Conservation (phyloP, 129 eudicot species). For the Logfia minima region DNA sequence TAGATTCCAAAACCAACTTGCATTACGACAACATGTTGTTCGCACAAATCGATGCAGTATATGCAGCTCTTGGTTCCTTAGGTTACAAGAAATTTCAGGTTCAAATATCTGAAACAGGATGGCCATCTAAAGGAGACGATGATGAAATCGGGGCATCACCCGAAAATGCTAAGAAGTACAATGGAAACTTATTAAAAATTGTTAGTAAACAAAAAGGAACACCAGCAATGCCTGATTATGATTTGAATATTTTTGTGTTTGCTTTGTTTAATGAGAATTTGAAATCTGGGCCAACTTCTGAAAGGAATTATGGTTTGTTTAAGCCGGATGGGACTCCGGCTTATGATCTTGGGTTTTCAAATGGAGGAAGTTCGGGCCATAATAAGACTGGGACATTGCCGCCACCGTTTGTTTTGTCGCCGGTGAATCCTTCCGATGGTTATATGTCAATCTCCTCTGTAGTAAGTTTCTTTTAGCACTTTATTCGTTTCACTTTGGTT, state of each 20-base stretch:
- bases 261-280: constrained; percentile 87
- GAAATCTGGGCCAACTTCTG: constrained; percentile 87
- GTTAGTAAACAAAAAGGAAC: constrained; percentile 68
- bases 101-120: constrained; percentile 90
- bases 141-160: constrained; percentile 72
- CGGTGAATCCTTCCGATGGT: constrained; percentile 30
- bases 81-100: constrained; percentile 58
- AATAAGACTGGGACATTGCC: constrained; percentile 2
- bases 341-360: constrained; percentile 53
- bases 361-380: constrained; percentile 18
- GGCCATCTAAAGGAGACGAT: constrained; percentile 89
- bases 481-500: constrained; percentile 23
- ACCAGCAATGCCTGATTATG: constrained; percentile 67
- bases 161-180: constrained; percentile 84
- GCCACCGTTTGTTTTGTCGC: constrained; percentile 27
- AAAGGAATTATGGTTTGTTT: constrained; percentile 81
- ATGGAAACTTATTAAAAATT: constrained; percentile 68
- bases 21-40: constrained; percentile 83
- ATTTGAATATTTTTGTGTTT: constrained; percentile 64
- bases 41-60: constrained; percentile 84
- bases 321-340: constrained; percentile 84
- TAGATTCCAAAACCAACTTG: constrained; percentile 55
- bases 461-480: constrained; percentile 28
- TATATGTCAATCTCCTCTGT: constrained; percentile 34
- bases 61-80: constrained; percentile 52